Evolutionary conservation across 2,329 filamentous ascomycete genomes (phyloP), one percentile per base, ranked within the genome.

Genomic region (Colletotrichum destructivum): DNA sequence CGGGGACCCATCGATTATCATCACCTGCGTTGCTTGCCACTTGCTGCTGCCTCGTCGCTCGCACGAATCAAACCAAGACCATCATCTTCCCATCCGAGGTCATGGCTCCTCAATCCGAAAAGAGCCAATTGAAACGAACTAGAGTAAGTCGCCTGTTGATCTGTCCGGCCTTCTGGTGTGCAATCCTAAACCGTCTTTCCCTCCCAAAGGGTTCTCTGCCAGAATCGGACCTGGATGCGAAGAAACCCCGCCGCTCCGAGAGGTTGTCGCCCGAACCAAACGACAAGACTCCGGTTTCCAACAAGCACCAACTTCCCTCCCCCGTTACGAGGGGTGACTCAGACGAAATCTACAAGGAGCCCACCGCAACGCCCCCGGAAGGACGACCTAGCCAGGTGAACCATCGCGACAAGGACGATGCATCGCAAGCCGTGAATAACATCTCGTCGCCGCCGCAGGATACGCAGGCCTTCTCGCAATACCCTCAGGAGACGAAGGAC

Each of bases 81-180:
- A 38, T 44, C 60, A n/a, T 52, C n/a, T 42, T 47, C 21, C 35
- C 23, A 60, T 26, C 46, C 57, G 65, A 72, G 62, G 69, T 73
- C 75, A 91, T 91, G 89, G 84, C 89, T 82, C 87, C 90, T 82
- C 84, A 86, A 77, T 81, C 83, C 75, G 93, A 96, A 83, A 94
- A 94, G 86, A 95, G 92, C 85, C 92, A 93, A 84, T 90, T 96
- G 85, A 97, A 97, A 87, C 91, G 94, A 80, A 89, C 86, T 76
- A 89, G 92, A 82, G 94, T 96, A 87, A 80, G 89, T 81, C 73
- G 76, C 70, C 66, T 62, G 26, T 71, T 75, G 44, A 71, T 73
- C 74, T 75, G 68, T 75, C 71, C 73, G 51, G 61, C 54, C 61
- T 66, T 66, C 70, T 73, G 62, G 68, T 73, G 69, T 74, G 42